Conservation (phyloP, 768 basidiomycete genomes). For the Rhodosporidiobolus odoratus region DNA sequence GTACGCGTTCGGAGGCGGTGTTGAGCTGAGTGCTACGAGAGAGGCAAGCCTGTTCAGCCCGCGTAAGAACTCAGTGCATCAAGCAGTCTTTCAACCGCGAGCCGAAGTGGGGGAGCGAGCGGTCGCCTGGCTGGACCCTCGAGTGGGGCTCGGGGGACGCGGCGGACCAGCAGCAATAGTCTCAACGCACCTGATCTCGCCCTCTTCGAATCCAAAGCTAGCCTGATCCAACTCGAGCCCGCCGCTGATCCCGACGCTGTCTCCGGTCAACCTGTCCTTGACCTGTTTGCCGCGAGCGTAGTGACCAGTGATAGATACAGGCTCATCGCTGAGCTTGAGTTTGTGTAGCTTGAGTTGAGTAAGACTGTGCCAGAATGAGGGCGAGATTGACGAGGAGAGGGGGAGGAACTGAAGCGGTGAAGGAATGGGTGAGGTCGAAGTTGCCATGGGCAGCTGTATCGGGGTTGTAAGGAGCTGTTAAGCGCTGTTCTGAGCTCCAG, state of each 20-base stretch:
- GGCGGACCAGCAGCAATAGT: neutral
- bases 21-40: neutral
- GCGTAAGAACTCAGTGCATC: neutral
- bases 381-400: conserved; percentile 77
- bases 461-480: too few relatives aligned
- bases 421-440: too few relatives aligned
- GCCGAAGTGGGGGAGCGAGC: neutral
- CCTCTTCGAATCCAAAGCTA: conserved; percentile 36
- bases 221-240: conserved; percentile 43
- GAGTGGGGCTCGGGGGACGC: too few relatives aligned
- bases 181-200: neutral
- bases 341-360: conserved; percentile 85
- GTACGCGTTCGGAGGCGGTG: conserved; percentile 41
- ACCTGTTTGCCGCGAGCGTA: conserved; percentile 69
- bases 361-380: conserved; percentile 88
- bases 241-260: conserved; percentile 66
- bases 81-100: neutral
- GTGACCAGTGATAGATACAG: conserved; percentile 59
- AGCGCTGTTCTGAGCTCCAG: too few relatives aligned
- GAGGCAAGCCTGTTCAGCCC: neutral
- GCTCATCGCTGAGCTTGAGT: conserved; percentile 70
- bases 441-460: too few relatives aligned
- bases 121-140: neutral
- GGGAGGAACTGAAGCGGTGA: conserved; percentile 73
- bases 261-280: conserved; percentile 68